phyloP scores from a whole-genome alignment of 129 eudicot species.

The Dittrichia graveolens region DNA sequence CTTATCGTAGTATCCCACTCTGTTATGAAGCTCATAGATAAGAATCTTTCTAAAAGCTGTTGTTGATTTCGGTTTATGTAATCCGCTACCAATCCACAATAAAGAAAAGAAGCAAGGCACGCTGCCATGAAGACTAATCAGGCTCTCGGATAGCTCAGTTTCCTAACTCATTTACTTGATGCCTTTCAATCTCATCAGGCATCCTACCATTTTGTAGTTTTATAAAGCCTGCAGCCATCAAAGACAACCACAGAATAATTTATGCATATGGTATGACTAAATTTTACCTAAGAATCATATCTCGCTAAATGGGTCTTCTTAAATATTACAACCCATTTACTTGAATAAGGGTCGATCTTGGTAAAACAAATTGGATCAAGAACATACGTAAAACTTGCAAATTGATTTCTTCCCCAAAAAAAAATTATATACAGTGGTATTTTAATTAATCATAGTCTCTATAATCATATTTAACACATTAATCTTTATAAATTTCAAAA shows the following conservation, averaged over 20 bases:
- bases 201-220: neutral
- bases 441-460: too few species aligned
- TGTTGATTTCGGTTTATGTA: neutral
- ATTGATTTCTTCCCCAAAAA: too few species aligned
- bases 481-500: neutral
- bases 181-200: neutral
- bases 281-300: neutral
- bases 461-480: neutral
- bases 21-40: neutral
- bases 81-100: neutral
- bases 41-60: neutral
- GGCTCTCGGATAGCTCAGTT: too few species aligned
- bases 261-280: neutral
- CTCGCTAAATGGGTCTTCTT: too few species aligned
- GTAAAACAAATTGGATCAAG: neutral
- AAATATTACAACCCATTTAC: too few species aligned
- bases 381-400: too few species aligned
- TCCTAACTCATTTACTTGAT: too few species aligned
- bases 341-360: neutral
- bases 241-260: neutral
- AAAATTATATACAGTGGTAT: too few species aligned
- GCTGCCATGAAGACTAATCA: too few species aligned
- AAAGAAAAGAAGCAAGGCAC: too few species aligned
- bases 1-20: too few species aligned
- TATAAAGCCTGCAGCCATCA: slow-evolving; percentile 25